These are phyloP conservation scores for Oldenlandia corymbosa DNA, from an alignment of 257 asterid genomes.

Conservation along the genomic window DNA sequence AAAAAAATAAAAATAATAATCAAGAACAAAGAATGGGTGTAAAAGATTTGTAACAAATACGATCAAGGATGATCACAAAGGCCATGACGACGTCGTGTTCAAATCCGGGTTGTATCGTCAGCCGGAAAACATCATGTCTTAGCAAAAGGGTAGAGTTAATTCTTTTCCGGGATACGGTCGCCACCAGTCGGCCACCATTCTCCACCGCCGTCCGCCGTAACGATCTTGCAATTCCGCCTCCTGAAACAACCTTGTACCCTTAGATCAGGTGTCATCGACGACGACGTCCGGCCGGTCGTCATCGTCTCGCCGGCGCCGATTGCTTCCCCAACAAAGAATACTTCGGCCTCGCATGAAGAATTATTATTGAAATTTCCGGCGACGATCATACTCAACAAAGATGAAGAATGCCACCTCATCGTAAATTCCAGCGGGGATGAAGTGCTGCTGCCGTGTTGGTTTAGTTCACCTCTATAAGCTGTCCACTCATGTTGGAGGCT, in stretches of 20 bases:
- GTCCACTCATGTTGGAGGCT: slow-evolving; percentile 33
- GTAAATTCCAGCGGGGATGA: slow-evolving; percentile 24
- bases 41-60: slow-evolving; percentile 22
- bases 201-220: neutral
- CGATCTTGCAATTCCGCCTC: slow-evolving; percentile 32
- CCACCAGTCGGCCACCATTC: slow-evolving; percentile 22
- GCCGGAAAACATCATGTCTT: slow-evolving; percentile 31
- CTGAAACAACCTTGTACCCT: slow-evolving; percentile 27
- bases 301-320: neutral
- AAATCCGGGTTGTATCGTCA: slow-evolving; percentile 26
- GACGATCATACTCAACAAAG: neutral
- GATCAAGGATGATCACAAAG: slow-evolving; percentile 30
- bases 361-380: neutral
- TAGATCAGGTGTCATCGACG: slow-evolving; percentile 13
- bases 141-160: slow-evolving; percentile 25
- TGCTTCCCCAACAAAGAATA: slow-evolving; percentile 10
- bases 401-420: slow-evolving; percentile 27
- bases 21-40: slow-evolving; percentile 28
- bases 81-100: slow-evolving; percentile 29
- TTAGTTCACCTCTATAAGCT: slow-evolving; percentile 31
- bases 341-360: slow-evolving; percentile 34
- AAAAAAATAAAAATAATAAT: too few relatives aligned
- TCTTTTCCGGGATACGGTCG: slow-evolving; percentile 25
- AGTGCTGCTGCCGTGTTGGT: neutral
- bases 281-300: too few relatives aligned